Percentiles rank a stretch among this genome's conserved stretches.
These are phyloP conservation scores for Moesziomyces sp. DNA, from an alignment of 1,284 basidiomycete species.

Conservation along the genomic window DNA sequence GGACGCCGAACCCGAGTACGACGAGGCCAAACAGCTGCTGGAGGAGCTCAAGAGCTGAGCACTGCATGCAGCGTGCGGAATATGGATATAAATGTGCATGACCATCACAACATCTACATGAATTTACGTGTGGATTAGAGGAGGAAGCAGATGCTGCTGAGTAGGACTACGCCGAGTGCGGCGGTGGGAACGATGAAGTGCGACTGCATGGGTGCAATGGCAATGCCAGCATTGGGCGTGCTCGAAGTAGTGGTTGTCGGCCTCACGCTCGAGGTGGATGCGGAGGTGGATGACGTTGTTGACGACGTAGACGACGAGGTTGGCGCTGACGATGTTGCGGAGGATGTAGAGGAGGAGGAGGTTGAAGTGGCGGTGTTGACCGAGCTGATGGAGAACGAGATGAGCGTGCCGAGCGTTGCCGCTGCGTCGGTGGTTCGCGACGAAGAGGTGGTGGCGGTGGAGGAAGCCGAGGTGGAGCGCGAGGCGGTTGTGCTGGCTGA, in stretches of 20 bases:
- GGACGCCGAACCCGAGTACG: constrained; percentile 87
- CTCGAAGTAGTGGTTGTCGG: constrained; percentile 8
- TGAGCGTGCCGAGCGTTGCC: constrained; percentile 27
- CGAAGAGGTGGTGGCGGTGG: constrained; percentile 6
- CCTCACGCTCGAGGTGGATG: neutral
- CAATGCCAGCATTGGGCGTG: constrained; percentile 11
- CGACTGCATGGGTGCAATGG: neutral
- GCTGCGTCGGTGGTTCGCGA: constrained; percentile 29
- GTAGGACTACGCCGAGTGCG: constrained; percentile 12
- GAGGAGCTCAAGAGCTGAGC: constrained; percentile 34
- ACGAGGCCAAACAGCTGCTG: constrained; percentile 73
- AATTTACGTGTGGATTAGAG: constrained; percentile 13
- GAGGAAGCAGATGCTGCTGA: constrained; percentile 43
- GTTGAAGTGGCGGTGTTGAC: constrained; percentile 20
- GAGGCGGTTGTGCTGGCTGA: neutral
- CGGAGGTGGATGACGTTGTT: constrained; percentile 2
- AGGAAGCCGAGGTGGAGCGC: constrained; percentile 1
- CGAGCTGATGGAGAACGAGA: constrained; percentile 31
- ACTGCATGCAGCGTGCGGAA: neutral
- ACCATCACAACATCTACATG: neutral
- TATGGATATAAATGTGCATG: constrained; percentile 1
- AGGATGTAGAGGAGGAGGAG: constrained; percentile 5
- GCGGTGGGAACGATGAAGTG: constrained; percentile 16
- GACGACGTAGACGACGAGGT: constrained; percentile 1
- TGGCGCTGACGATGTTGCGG: constrained; percentile 5